A percentile compares a stretch with the other conserved stretches of the same genome.
Evolutionary conservation across 768 basidiomycete genomes (phyloP).

Genomic region (Dioszegia crocea): DNA sequence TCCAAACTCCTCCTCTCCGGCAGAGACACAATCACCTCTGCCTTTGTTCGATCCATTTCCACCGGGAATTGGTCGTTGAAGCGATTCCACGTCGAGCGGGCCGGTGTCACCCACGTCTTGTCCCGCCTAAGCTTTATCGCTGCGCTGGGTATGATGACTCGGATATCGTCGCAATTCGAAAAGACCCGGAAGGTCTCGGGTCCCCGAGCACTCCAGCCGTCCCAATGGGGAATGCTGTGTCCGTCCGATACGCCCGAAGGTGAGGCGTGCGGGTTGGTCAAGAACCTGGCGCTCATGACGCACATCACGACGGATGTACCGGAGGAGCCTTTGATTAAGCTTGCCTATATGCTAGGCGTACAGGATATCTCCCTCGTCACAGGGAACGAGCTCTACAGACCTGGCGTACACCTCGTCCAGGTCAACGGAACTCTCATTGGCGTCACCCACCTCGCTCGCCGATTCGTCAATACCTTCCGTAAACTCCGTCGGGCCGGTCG

Average conservation of each 20-base stretch:
- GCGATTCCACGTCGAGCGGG: slow-evolving; percentile 98
- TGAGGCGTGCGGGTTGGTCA: slow-evolving; percentile 96
- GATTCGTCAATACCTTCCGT: slow-evolving; percentile 86
- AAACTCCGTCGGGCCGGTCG: slow-evolving; percentile 85
- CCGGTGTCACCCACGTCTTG: slow-evolving; percentile 95
- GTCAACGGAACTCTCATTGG: slow-evolving; percentile 96
- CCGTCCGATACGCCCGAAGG: slow-evolving; percentile 99
- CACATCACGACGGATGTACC: slow-evolving; percentile 99
- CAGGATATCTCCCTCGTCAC: slow-evolving; percentile 93
- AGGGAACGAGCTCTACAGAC: slow-evolving; percentile 92
- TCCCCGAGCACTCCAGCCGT: slow-evolving; percentile 91
- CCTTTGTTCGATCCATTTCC: slow-evolving; percentile 93
- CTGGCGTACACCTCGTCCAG: slow-evolving; percentile 87
- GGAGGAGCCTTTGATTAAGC: slow-evolving; percentile 82
- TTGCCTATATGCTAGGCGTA: slow-evolving; percentile 92
- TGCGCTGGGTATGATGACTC: slow-evolving; percentile 99
- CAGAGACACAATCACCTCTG: slow-evolving; percentile 90
- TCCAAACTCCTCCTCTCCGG: not conserved
- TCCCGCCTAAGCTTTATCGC: slow-evolving; percentile 93
- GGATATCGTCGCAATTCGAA: slow-evolving; percentile 97
- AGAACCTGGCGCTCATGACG: slow-evolving; percentile 94
- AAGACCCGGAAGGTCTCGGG: slow-evolving; percentile 99
- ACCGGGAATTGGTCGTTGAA: slow-evolving; percentile 99
- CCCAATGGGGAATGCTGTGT: slow-evolving; percentile 98
- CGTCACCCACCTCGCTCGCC: slow-evolving; percentile 74